Evolutionary conservation across 2,329 filamentous ascomycete species (phyloP), one percentile per base, ranked within the genome.

Genomic region (Diaporthe velutina): DNA sequence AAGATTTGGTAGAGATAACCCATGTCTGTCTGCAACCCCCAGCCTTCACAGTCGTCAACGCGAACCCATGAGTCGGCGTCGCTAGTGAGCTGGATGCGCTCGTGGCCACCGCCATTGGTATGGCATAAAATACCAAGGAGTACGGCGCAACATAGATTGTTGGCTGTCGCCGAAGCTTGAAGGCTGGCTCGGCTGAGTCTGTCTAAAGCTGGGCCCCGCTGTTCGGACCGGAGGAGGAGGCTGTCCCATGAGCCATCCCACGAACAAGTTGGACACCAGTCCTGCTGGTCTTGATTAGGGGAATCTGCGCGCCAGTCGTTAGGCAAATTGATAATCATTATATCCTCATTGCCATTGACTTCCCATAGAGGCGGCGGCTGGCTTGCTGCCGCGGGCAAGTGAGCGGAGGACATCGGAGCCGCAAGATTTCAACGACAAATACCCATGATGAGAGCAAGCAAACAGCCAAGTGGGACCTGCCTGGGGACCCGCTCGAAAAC

Each of bases 21-120:
- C 28, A 50, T 25, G 22, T 67, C 61, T 17, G 61, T 38, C 42
- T 67, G 61, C 1, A 30, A 28, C 3, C 61, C 61, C 61, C 61
- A 67, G 28, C 61, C 61, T 35, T 67, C 61, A 7, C 61, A 67
- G 61, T 67, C 61, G 22, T 67, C 61, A 15, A 67, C 42, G 12
- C 61, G 61, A 25, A 67, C 61, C 61, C 61, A 67, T 5, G 61
- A 67, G 22, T 67, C 61, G 42, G 42, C 42, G 3, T 67, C 61
- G 22, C 50, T 30, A 19, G 15, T 67, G 61, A 67, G 61, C 13
- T 3, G 22, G 10, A 67, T 66, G 28, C 61, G 42, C 40, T 50
- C 42, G 30, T 67, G 61, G 12, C n/a, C 61, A 50, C 61, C 61
- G 7, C 61, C 61, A 33, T 67, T 12, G 3, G 60, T 40, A 17